These are phyloP conservation scores for Alternaria viburni DNA, from an alignment of 2,329 filamentous ascomycete species.

Conservation along the genomic window DNA sequence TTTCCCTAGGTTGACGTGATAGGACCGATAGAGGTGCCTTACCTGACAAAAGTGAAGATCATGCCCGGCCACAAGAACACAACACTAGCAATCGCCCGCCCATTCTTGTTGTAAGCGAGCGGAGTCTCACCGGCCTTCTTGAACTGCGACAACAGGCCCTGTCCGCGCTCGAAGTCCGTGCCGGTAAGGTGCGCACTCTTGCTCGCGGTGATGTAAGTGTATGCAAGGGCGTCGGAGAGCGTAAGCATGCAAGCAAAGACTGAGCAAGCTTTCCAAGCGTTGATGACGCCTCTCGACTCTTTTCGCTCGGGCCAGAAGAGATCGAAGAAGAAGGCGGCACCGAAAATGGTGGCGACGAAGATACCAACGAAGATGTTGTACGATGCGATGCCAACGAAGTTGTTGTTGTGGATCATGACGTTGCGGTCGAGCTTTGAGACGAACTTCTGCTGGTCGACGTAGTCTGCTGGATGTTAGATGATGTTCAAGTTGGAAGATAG, in stretches of 20 bases:
- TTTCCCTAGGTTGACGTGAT: not conserved
- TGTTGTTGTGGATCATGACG: conserved; percentile 60
- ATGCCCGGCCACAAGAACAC: conserved; percentile 62
- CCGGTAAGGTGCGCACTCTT: conserved; percentile 56
- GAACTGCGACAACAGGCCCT: conserved; percentile 45
- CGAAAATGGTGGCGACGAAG: conserved; percentile 64
- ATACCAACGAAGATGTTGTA: conserved; percentile 67
- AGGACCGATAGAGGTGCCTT: not conserved
- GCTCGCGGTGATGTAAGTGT: conserved; percentile 60
- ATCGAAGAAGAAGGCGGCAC: conserved; percentile 67
- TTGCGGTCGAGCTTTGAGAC: conserved; percentile 50
- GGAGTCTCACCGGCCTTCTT: conserved; percentile 38
- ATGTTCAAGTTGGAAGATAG: not conserved
- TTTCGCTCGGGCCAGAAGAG: conserved; percentile 65
- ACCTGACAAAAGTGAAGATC: conserved; percentile 57
- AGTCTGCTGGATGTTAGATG: conserved; percentile 48
- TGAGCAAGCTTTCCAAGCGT: conserved; percentile 62
- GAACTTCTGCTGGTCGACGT: conserved; percentile 60
- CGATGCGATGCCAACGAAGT: conserved; percentile 61
- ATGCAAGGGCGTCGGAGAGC: conserved; percentile 56
- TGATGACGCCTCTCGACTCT: conserved; percentile 56
- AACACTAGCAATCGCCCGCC: conserved; percentile 57
- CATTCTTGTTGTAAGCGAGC: conserved; percentile 57
- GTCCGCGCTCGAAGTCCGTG: conserved; percentile 38
- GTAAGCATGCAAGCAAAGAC: conserved; percentile 57